Evolutionary conservation across 2,329 filamentous ascomycete genomes (phyloP), one percentile per base, ranked within the genome.

Genomic region (Diaporthe longicolla): DNA sequence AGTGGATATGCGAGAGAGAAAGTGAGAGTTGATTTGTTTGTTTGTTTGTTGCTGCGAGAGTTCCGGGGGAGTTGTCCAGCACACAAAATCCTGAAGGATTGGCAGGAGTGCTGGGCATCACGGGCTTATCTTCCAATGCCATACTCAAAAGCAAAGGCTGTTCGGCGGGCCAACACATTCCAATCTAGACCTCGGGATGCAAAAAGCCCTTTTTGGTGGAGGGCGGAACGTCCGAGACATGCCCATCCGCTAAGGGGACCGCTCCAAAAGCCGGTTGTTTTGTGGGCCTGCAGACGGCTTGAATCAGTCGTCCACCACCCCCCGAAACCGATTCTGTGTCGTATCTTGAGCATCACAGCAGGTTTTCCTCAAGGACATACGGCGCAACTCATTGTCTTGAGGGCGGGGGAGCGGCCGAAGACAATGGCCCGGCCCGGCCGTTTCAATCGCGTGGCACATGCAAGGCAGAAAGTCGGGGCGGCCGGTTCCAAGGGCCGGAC

Each of bases 291-390:
- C 29, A 37, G 45, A 26, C 21, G 45, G 45, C 45, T 50, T 40
- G 63, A 35, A 66, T 37, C 45, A 37, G 29, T 11, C 0, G 43
- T 66, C 21, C 29, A 24, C 6, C 3, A 7, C 13, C 29, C 10
- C 21, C 29, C 63, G n/a, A 66, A 52, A 66, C 63, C 45, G 19
- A 26, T 21, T 66, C 63, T 66, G 63, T 66, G 19, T 52, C 63
- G 63, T 52, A 15, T 37, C 13, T 19, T 4, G 29, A 24, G 45
- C 13, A 66, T 66, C 45, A 50, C 45, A 35, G 45, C 29, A 66
- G 32, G 10, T 40, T 40, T 40, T 43, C 10, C 26, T 13, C 29
- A 24, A 15, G 45, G 10, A 4, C 15, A 32, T 4, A n/a, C 21
- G 32, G 29, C 21, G 29, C n/a, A 19, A 13, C 13, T 3, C 6